Evolutionary conservation across 352 stramenopile species (phyloP).

Genomic region (Pythium aphanidermatum): DNA sequence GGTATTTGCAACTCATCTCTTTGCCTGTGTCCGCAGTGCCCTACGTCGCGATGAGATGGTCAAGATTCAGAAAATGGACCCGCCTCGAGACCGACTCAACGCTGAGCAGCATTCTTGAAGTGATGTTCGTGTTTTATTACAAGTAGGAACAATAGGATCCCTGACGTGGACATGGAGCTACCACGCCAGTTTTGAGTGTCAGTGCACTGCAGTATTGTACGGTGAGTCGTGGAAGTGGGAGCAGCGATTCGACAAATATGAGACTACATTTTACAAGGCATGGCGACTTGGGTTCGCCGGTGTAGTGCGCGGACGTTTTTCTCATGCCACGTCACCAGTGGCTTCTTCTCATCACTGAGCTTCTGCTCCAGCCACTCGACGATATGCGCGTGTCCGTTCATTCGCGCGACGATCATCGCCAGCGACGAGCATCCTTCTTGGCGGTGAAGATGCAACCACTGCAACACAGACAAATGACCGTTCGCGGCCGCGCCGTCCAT

Average conservation of each 20-base stretch:
- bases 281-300: too few relatives aligned
- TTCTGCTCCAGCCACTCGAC: conserved; percentile 7
- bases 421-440: conserved; percentile 10
- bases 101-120: conserved; percentile 23
- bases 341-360: background rate
- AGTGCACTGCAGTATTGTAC: too few relatives aligned
- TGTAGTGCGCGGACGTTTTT: too few relatives aligned
- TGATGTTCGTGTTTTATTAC: too few relatives aligned
- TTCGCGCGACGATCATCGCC: background rate
- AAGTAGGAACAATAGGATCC: too few relatives aligned
- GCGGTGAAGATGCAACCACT: conserved; percentile 14
- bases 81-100: conserved; percentile 74
- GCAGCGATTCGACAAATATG: too few relatives aligned
- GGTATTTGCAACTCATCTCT: conserved; percentile 7
- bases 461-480: conserved; percentile 6
- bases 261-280: too few relatives aligned
- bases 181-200: too few relatives aligned
- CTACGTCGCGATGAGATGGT: conserved; percentile 65
- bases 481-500: conserved; percentile 14
- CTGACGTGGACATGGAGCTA: too few relatives aligned
- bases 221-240: too few relatives aligned
- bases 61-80: conserved; percentile 87
- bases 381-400: conserved; percentile 6
- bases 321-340: conserved; percentile 12
- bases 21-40: conserved; percentile 30